Evolutionary conservation across 2,329 filamentous ascomycete genomes (phyloP), one percentile per base, ranked within the genome.

Genomic region (Nemania sp.): DNA sequence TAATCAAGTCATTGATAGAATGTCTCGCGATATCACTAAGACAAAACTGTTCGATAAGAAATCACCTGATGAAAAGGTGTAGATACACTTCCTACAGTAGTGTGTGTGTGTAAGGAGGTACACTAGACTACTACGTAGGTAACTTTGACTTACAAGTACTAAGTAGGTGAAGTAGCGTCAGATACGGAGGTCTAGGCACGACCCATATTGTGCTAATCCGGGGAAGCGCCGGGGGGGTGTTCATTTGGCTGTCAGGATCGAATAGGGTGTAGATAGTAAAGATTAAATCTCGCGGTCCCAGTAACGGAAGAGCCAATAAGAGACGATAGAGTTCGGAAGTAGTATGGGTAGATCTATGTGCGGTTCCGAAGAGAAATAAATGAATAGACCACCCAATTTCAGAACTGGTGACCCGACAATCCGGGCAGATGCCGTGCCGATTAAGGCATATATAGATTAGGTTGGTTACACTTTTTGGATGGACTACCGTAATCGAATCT

Each of bases 351-450:
- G 35, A 41, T 41, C 13, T 41, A 41, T n/a, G n/a, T n/a, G n/a
- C 35, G 45, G 35, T 43, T 32, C 20, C n/a, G 11, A 47, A 38
- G 24, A 38, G 13, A 56, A 53, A 58, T 20, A 60, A 26, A 58
- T 56, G 41, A 58, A 43, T 20, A 45, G 1, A 29, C 52, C 38
- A 47, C 38, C 22, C n/a, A 15, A 13, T 26, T 52, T n/a, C 10
- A 58, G 35, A 55, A 35, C 62, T 26, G 20, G 55, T 64, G 66
- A 69, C 66, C 66, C 63, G 63, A 63, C 66, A 69, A 35, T 54
- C 43, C 59, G 62, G 62, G n/a, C 59, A 58, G 58, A 58, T 38
- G 52, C 35, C 35, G 45, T 47, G 22, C 45, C 32, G 47, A 52
- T 15, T 45, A 35, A 20, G 5, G 54, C 29, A 4, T 5, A 47